phyloP scores from a whole-genome alignment of 2,329 filamentous ascomycete species.

The Byssothecium circinans region DNA sequence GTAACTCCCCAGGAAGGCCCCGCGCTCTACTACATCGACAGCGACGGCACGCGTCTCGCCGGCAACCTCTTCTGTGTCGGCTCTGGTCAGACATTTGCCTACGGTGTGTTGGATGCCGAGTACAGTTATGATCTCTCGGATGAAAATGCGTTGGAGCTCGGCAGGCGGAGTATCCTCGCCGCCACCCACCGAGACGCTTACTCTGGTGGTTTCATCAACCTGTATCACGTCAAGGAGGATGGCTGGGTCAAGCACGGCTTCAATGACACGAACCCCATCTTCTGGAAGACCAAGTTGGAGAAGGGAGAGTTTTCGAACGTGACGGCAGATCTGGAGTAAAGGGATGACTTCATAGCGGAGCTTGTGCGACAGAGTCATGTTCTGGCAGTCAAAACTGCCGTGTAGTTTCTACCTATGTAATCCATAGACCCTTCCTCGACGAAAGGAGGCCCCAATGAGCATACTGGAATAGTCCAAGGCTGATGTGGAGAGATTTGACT shows the following conservation, averaged over 20 bases:
- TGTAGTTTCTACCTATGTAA: conserved; percentile 19
- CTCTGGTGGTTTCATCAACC: conserved; percentile 96
- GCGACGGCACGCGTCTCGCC: conserved; percentile 86
- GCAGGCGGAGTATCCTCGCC: conserved; percentile 87
- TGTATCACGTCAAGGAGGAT: conserved; percentile 98
- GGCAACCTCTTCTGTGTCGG: conserved; percentile 99
- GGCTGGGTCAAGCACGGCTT: conserved; percentile 99
- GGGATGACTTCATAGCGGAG: neutral
- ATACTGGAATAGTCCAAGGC: too few species aligned
- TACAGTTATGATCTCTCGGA: conserved; percentile 87
- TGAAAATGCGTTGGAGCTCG: conserved; percentile 88
- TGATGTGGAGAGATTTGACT: too few species aligned
- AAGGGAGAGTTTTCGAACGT: conserved; percentile 99
- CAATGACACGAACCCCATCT: conserved; percentile 96
- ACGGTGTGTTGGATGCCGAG: conserved; percentile 94
- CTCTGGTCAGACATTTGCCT: conserved; percentile 97
- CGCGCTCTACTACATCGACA: conserved; percentile 98
- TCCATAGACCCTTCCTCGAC: conserved; percentile 8
- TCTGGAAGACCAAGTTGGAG: conserved; percentile 99
- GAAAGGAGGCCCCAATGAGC: neutral
- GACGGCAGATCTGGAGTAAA: conserved; percentile 70
- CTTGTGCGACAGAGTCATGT: neutral
- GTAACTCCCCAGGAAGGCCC: conserved; percentile 95
- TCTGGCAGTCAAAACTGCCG: conserved; percentile 4
- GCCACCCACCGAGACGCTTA: conserved; percentile 98